Conservation (phyloP, 805 yeast genomes). For the Saccharomyces jurei region DNA sequence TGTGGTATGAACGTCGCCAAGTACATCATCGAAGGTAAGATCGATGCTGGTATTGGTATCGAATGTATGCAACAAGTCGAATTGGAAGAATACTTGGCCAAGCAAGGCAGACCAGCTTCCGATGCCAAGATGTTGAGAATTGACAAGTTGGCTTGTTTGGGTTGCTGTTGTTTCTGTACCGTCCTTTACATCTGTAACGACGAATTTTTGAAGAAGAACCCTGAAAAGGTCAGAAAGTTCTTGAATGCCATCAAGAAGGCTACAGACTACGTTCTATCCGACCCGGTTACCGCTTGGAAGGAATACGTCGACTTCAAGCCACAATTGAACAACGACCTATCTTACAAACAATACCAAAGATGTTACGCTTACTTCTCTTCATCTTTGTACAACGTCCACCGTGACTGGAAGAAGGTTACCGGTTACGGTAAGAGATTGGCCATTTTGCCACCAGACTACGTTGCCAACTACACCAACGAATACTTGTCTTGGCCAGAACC, state of each 20-base stretch:
- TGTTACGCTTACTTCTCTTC: constrained; percentile 46
- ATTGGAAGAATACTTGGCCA: constrained; percentile 41
- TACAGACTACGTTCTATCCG: constrained; percentile 38
- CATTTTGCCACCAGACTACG: constrained; percentile 42
- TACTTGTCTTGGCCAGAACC: constrained; percentile 45
- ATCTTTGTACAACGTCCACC: constrained; percentile 44
- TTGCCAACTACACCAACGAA: constrained; percentile 44
- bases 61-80: constrained; percentile 55
- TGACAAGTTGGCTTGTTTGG: constrained; percentile 47
- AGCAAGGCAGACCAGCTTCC: constrained; percentile 35
- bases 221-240: constrained; percentile 38
- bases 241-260: constrained; percentile 44
- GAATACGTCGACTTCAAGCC: constrained; percentile 43
- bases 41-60: constrained; percentile 52
- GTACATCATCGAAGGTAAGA: constrained; percentile 45
- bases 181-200: constrained; percentile 48
- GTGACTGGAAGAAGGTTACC: constrained; percentile 52
- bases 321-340: constrained; percentile 35
- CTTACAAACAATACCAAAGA: constrained; percentile 42
- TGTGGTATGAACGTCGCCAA: constrained; percentile 56
- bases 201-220: constrained; percentile 39
- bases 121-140: constrained; percentile 51
- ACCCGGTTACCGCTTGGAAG: constrained; percentile 40
- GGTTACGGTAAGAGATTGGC: constrained; percentile 47
- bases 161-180: constrained; percentile 54